Conservation (phyloP, 108 stramenopile genomes). For the Cylindrotheca closterium region DNA sequence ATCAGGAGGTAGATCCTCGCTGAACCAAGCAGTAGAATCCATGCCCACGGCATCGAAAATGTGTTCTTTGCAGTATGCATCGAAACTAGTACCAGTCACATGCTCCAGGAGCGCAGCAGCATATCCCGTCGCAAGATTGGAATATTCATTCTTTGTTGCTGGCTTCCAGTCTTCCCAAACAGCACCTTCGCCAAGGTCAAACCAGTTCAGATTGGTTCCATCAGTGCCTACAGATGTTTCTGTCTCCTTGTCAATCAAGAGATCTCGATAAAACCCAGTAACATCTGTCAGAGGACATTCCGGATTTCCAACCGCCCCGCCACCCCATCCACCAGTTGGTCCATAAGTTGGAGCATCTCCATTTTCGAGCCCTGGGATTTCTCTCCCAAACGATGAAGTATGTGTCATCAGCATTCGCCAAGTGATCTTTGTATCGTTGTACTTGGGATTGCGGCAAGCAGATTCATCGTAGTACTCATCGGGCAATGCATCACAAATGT, state of each 20-base stretch:
- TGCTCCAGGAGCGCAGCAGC: constrained; percentile 17
- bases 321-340: constrained; percentile 4
- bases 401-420: constrained; percentile 32
- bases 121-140: constrained; percentile 22
- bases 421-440: constrained; percentile 8
- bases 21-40: constrained; percentile 21
- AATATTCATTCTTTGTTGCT: constrained; percentile 6
- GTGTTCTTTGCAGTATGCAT: constrained; percentile 3
- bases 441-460: constrained; percentile 24
- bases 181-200: neutral
- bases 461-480: neutral
- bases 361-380: constrained; percentile 8
- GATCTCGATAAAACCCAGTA: constrained; percentile 17
- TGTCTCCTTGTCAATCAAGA: neutral
- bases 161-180: constrained; percentile 7
- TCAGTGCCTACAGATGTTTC: constrained; percentile 9
- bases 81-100: constrained; percentile 5
- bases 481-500: constrained; percentile 27
- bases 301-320: constrained; percentile 13
- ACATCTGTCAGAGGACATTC: constrained; percentile 16
- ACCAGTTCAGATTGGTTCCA: constrained; percentile 18
- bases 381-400: constrained; percentile 12
- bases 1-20: constrained; percentile 3
- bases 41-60: constrained; percentile 26
- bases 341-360: constrained; percentile 1